Evolutionary conservation across 805 yeast genomes (phyloP).

Genomic region (Danielia reshetovae): DNA sequence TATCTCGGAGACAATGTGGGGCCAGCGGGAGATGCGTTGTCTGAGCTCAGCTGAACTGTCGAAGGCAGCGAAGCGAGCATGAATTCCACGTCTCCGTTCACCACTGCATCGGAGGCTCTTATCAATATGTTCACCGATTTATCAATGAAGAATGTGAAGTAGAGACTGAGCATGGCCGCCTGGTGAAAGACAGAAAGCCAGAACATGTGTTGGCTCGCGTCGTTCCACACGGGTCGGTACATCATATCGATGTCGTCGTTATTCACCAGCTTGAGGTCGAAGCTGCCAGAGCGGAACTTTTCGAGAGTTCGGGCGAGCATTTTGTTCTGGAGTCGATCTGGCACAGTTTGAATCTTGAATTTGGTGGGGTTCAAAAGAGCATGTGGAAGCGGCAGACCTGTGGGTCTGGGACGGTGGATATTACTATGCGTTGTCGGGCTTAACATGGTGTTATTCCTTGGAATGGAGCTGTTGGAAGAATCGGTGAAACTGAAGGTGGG

Average conservation of each 20-base stretch:
- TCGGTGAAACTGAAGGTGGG: background rate
- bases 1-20: background rate
- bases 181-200: constrained; percentile 32
- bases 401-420: background rate
- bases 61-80: constrained; percentile 4
- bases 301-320: background rate
- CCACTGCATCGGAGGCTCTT: constrained; percentile 16
- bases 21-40: constrained; percentile 1
- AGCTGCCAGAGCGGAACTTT: constrained; percentile 1
- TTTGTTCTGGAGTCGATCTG: background rate
- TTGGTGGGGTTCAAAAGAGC: constrained; percentile 11
- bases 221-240: constrained; percentile 25
- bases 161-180: constrained; percentile 25
- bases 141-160: constrained; percentile 36
- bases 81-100: constrained; percentile 13
- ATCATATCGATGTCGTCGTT: constrained; percentile 11
- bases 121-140: constrained; percentile 29
- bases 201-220: constrained; percentile 17
- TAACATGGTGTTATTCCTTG: no score
- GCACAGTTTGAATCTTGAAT: constrained; percentile 7
- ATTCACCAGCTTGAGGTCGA: constrained; percentile 12
- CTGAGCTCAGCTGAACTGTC: background rate
- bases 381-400: constrained; percentile 20
- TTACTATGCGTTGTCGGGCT: background rate
- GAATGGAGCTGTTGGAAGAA: background rate